These are phyloP conservation scores for Candida maltosa DNA, from an alignment of 805 yeast species.

Conservation along the genomic window DNA sequence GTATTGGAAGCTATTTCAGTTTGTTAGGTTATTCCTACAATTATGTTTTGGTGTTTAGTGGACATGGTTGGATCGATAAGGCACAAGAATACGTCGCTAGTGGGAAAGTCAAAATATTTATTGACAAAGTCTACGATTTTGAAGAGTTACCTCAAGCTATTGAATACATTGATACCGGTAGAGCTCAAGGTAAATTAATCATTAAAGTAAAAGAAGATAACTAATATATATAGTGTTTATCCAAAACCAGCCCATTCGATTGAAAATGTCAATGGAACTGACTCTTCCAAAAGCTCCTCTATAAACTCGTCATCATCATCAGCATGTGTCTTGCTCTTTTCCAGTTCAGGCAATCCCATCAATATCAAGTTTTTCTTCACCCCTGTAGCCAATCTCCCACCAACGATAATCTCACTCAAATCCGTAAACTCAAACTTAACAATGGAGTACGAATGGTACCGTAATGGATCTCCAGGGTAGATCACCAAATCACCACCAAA, in stretches of 20 bases:
- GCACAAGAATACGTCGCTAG: constrained; percentile 41
- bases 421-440: constrained; percentile 49
- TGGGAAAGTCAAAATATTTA: constrained; percentile 40
- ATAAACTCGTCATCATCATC: constrained; percentile 3
- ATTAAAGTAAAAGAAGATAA: too few relatives aligned
- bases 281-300: constrained; percentile 10
- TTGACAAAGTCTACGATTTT: constrained; percentile 54
- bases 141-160: constrained; percentile 50
- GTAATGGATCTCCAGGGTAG: constrained; percentile 91
- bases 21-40: constrained; percentile 5
- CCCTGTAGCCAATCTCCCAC: constrained; percentile 88
- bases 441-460: constrained; percentile 85
- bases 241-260: constrained; percentile 98
- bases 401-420: constrained; percentile 60
- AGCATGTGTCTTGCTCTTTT: constrained; percentile 8
- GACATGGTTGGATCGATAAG: constrained; percentile 14
- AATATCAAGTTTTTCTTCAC: constrained; percentile 84
- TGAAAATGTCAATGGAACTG: constrained; percentile 52
- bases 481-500: constrained; percentile 89
- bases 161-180: constrained; percentile 42
- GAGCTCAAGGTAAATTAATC: constrained; percentile 69
- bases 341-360: constrained; percentile 30
- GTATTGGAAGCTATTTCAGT: constrained; percentile 1
- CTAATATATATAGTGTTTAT: too few relatives aligned
- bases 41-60: constrained; percentile 1